A percentile compares a stretch with the other conserved stretches of the same genome.
These are phyloP conservation scores for Rhodotorula paludigena DNA, from an alignment of 768 basidiomycete genomes.

Conservation along the genomic window DNA sequence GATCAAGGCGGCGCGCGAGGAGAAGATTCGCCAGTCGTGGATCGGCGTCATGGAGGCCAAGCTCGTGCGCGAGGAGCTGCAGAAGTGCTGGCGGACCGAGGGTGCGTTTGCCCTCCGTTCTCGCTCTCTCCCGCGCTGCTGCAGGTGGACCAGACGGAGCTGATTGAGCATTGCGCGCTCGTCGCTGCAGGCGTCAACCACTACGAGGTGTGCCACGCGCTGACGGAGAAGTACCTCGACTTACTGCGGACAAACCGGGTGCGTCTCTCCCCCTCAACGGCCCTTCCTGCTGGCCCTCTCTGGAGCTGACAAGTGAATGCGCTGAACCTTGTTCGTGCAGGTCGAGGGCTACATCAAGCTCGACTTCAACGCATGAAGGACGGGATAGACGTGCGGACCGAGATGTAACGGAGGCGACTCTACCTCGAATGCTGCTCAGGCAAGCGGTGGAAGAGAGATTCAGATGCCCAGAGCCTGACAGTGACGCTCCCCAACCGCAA, in stretches of 20 bases:
- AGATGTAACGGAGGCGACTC: too few species aligned
- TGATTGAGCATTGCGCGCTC: too few species aligned
- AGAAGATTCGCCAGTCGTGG: conserved; percentile 83
- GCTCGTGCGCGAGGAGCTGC: conserved; percentile 78
- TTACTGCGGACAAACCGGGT: conserved; percentile 37
- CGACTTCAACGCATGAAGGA: conserved; percentile 27
- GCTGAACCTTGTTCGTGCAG: conserved; percentile 3
- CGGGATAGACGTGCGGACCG: not conserved
- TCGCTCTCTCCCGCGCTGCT: not conserved
- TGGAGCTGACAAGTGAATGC: too few species aligned
- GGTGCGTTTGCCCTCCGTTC: conserved; percentile 45
- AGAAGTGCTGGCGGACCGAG: conserved; percentile 82
- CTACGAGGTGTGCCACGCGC: conserved; percentile 39
- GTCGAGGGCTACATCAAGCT: conserved; percentile 39
- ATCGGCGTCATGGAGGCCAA: conserved; percentile 87
- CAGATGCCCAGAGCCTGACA: too few species aligned
- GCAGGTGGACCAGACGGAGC: too few species aligned
- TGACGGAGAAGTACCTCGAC: conserved; percentile 40
- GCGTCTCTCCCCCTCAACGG: not conserved
- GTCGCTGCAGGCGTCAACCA: conserved; percentile 32
- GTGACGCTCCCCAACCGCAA: too few species aligned
- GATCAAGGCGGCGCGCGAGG: conserved; percentile 54
- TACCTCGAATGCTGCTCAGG: too few species aligned
- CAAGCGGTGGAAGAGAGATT: too few species aligned
- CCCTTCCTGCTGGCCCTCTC: too few species aligned